phyloP scores from a whole-genome alignment of 2,329 filamentous ascomycete species.

The Ophiostoma tasmaniense region DNA sequence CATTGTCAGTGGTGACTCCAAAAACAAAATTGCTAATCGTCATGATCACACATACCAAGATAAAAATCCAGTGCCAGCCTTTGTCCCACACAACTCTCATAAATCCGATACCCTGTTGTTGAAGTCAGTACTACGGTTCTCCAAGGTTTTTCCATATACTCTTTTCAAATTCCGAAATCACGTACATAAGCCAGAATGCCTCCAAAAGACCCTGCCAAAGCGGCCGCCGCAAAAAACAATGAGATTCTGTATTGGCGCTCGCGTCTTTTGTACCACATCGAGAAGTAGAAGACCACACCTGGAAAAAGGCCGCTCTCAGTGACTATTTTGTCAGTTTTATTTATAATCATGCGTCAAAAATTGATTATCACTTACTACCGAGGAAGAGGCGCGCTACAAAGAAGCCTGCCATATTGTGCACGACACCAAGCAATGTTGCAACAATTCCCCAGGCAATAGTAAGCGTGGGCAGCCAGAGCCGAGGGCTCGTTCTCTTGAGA shows the following conservation, averaged over 20 bases:
- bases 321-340: background rate
- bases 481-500: background rate
- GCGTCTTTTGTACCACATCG: background rate
- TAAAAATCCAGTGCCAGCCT: background rate
- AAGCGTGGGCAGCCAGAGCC: background rate
- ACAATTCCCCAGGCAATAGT: background rate
- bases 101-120: background rate
- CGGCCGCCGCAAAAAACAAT: background rate
- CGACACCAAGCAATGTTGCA: background rate
- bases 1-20: background rate
- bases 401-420: background rate
- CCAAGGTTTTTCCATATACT: too few relatives aligned
- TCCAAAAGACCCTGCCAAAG: background rate
- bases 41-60: background rate
- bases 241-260: background rate
- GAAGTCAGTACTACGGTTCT: background rate
- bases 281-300: background rate
- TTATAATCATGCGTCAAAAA: background rate
- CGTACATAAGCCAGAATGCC: background rate
- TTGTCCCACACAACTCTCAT: background rate
- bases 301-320: background rate
- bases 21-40: background rate
- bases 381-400: background rate
- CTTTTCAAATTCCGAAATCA: too few relatives aligned
- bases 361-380: background rate